Percentiles rank a stretch among this genome's conserved stretches.
These are phyloP conservation scores for Botrytis porri DNA, from an alignment of 2,329 filamentous ascomycete genomes.

Conservation along the genomic window DNA sequence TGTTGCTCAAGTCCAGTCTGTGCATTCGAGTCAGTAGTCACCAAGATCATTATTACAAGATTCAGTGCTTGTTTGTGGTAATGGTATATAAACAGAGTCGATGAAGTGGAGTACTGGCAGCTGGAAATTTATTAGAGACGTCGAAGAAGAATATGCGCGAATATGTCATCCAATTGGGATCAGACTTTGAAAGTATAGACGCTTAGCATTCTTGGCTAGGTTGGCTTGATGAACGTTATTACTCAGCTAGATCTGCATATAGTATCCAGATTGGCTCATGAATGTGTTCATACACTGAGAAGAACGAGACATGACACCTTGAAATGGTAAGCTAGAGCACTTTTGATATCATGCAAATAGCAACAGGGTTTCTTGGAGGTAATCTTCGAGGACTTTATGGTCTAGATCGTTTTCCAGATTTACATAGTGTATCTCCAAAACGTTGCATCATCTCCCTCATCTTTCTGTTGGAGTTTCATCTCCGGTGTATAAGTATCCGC, in stretches of 20 bases:
- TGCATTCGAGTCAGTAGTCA: not conserved
- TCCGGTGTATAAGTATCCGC: constrained; percentile 51
- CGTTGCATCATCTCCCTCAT: constrained; percentile 55
- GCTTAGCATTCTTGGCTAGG: not conserved
- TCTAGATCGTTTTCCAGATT: constrained; percentile 19
- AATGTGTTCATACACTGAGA: not conserved
- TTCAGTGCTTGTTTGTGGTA: not conserved
- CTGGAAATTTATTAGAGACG: not conserved
- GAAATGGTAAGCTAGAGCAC: too few species aligned
- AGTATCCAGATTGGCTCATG: not conserved
- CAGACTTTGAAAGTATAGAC: not conserved
- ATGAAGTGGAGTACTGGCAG: too few species aligned
- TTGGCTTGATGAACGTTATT: not conserved
- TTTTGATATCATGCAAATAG: not conserved
- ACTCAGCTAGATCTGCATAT: not conserved
- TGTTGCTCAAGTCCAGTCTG: not conserved
- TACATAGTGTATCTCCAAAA: constrained; percentile 55
- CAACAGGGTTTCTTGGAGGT: too few species aligned
- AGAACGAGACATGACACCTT: not conserved
- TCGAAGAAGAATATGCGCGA: not conserved
- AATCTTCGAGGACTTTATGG: not conserved
- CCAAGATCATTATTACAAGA: not conserved
- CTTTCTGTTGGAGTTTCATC: constrained; percentile 51
- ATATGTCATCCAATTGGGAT: not conserved
- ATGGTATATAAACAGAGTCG: not conserved